Base-by-base conservation (phyloP, 2,329 filamentous ascomycete genomes). In the Xylariomycetidae sp. region DNA sequence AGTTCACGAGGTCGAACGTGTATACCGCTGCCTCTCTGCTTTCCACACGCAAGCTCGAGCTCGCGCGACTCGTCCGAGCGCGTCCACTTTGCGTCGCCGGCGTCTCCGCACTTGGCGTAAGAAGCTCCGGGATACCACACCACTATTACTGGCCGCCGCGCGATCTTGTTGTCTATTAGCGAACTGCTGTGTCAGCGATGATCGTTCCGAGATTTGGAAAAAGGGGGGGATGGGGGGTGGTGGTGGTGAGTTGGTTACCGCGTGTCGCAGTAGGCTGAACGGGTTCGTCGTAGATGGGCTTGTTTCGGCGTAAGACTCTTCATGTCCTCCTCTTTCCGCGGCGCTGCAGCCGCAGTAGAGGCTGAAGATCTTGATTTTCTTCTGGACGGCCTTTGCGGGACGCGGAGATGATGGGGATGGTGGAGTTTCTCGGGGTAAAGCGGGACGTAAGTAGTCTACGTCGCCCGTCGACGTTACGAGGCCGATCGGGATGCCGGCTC, bases 111-210 rank as follows among this genome's bases (percentile, higher is more conserved):
- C 3, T 44, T 53, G 11, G 57, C 50, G 50, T n/a, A n/a, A 69
- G 62, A 6, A 66, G 49, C 43, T 58, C 66, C 0, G 65, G 63
- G 11, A 69, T 64, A 51, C 62, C 64, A 42, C 64, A 70, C 66
- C 67, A 72, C 44, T 72, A n/a, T n/a, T n/a, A n/a, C n/a, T n/a
- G n/a, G n/a, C n/a, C n/a, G 65, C 6, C 67, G 66, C 2, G 66
- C 66, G 37, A 72, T 70, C 45, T 70, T 72, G 14, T 45, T 16
- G n/a, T 35, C 19, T 7, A 25, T 39, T 67, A 69, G n/a, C n/a
- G n/a, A n/a, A n/a, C n/a, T n/a, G n/a, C n/a, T n/a, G n/a, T n/a
- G n/a, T n/a, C n/a, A n/a, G n/a, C n/a, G n/a, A n/a, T n/a, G n/a
- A n/a, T n/a, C n/a, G n/a, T n/a, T n/a, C n/a, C n/a, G n/a, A n/a